Base-by-base conservation (phyloP, 2,329 filamentous ascomycete species). In the Colletotrichum sp. region DNA sequence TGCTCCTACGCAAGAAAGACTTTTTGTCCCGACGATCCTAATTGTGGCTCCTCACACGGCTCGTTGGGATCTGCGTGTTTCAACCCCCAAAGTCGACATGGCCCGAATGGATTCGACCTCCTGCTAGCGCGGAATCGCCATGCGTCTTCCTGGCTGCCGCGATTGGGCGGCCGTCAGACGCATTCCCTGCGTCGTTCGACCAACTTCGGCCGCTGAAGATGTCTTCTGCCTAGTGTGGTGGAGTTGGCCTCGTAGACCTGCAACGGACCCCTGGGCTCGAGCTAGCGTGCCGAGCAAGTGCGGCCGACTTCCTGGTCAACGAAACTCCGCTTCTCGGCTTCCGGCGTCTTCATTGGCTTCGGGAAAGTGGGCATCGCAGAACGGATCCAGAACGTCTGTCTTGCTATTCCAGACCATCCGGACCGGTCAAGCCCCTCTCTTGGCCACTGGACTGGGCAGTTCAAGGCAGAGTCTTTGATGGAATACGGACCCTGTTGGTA, bases 141-240 rank as follows among this genome's bases (percentile, higher is more conserved):
- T 65, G 49, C 49, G 10, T 32, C 15, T 49, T 15, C 57, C 52
- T 55, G 39, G 57, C 28, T 26, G 21, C 52, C 28, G 32, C 39
- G 24, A 49, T 74, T 55, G 59, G 60, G 15, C 10, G 65, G 44
- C 59, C 49, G 13, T 26, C 59, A 64, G 32, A 59, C 36, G 8
- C 26, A 24, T 65, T 30, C 70, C 32, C 32, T 57, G 70, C 21
- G 24, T 30, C 15, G 13, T 21, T 63, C 9, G 63, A 72, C 55
- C 21, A 26, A 59, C 28, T 21, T 73, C 74, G 70, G 74, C n/a
- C 59, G 44, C 36, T 60, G 18, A n/a, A 16, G 64, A 73, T 76
- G 64, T 74, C 44, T 74, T 74, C 55, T 26, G 74, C 64, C 74
- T 76, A 76, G 74, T 63, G 70, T n/a, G 52, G 70, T 76, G 74